Base-by-base conservation (phyloP, 129 eudicot species). In the Centrapalus pauciflorus region DNA sequence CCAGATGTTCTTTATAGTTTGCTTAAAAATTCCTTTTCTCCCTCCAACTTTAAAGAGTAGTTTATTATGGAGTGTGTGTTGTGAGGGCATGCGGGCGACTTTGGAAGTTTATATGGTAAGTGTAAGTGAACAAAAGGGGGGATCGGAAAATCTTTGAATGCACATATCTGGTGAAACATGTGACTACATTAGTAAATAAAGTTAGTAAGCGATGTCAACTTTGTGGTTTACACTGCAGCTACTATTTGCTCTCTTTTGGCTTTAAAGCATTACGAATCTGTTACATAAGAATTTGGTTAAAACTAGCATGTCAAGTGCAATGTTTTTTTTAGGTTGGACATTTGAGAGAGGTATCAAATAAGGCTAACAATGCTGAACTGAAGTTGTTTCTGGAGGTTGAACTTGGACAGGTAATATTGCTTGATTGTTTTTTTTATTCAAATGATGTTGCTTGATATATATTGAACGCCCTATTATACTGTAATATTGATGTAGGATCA, bases 361-460 rank as follows among this genome's bases (percentile, higher is more conserved):
- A 85, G 70, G 72, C 80, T 46, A 76, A 81, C 67, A 88, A 81
- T 72, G 91, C 91, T 5, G 96, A 92, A 72, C 85, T 92, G 11
- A 92, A 88, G 57, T 78, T 92, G 76, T 92, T 88, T 68, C 46
- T 92, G 68, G 98, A 92, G 80, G 88, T 92, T 2, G 96, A 83
- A 69, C 48, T 65, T 38, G 95, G 89, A 41, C 66, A 41, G 96
- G 98, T 92, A 73, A 60, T 43, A 25, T 70, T 24, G 25, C 24
- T 48, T 61, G 9, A 1, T 21, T 45, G 28, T n/a, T 6, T 41
- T 27, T 61, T 19, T 71, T 60, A 61, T 37, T 11, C 41, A 13
- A 57, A 16, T 51, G 12, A 27, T 57, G 26, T 52, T 19, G 2
- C 10, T 66, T 62, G 20, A 38, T 52, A 25, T 49, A 19, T 29